Evolutionary conservation across 1,139 yeast genomes (phyloP), one percentile per base, ranked within the genome.

Genomic region (Geotrichum bryndzae): DNA sequence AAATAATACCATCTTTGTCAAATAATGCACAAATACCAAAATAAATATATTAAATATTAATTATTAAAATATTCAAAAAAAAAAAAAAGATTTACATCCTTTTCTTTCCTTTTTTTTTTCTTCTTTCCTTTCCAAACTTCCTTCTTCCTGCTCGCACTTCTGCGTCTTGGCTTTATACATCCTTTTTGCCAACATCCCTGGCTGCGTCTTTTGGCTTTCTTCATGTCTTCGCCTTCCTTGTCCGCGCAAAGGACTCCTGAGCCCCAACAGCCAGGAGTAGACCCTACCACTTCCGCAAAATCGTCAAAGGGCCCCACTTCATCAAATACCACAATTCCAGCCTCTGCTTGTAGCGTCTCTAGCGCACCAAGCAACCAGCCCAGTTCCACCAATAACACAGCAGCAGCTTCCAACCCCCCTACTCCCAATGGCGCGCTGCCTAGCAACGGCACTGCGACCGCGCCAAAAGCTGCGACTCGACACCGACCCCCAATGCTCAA

Each of bases 401-500:
- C 22, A 15, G 23, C 22, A 15, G 11, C 48, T n/a, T 7, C 48
- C 22, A n/a, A 15, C 22, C 7, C 22, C 48, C 7, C 48, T 41
- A 23, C 22, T 41, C 23, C 22, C 48, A 41, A 41, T 41, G 33
- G 33, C 33, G 33, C 33, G 33, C 33, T 29, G 10, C 7, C 22
- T 41, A 7, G 48, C 18, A 41, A 7, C 22, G 22, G 48, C 48
- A 15, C 48, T 10, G 33, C 31, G 7, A 31, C 35, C 29, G 46
- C 53, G 18, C 53, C 57, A 5, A 41, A 29, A n/a, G 52, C 22
- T n/a, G 57, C 51, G 1, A 38, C 53, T 13, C 60, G 64, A 13
- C 63, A 55, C 58, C 52, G 64, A 6, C 64, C 64, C 33, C 65
- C 64, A 23, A 61, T 59, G 64, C 58, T 63, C 22, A 60, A 59